phyloP scores from a whole-genome alignment of 331 rosid species.

The Malus hybrid region DNA sequence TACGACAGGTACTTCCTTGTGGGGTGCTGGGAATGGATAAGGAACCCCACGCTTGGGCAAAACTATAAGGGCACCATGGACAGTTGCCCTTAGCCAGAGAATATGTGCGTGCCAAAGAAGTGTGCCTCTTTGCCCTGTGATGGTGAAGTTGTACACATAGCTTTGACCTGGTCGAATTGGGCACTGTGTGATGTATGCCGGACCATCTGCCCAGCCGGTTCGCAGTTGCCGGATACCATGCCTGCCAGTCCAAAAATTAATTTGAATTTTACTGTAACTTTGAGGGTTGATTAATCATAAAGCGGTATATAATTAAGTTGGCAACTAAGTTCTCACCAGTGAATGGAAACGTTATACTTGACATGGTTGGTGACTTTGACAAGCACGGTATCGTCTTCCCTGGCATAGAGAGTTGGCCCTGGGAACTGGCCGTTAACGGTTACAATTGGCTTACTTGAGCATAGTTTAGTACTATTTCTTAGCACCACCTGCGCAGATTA shows the following conservation, averaged over 20 bases:
- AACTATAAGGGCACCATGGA: conserved; percentile 76
- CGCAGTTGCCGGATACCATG: conserved; percentile 77
- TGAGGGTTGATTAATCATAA: not conserved
- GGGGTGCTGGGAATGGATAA: conserved; percentile 79
- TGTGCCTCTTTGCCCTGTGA: conserved; percentile 92
- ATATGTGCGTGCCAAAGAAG: conserved; percentile 92
- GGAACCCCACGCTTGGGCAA: conserved; percentile 86
- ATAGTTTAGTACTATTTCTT: conserved; percentile 43
- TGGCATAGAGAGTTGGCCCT: conserved; percentile 84
- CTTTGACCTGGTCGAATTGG: conserved; percentile 73
- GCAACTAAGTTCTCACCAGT: conserved; percentile 44
- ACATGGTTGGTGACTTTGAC: conserved; percentile 70
- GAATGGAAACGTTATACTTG: conserved; percentile 55
- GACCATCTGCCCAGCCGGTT: conserved; percentile 96
- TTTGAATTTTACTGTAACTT: too few relatives aligned
- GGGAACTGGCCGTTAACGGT: conserved; percentile 90
- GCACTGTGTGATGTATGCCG: conserved; percentile 18
- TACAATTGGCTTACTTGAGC: conserved; percentile 63
- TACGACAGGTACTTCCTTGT: conserved; percentile 60
- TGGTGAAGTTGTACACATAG: conserved; percentile 71
- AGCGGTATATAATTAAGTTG: not conserved
- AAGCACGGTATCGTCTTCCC: conserved; percentile 78
- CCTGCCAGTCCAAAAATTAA: conserved; percentile 31
- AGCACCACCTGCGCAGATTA: conserved; percentile 52
- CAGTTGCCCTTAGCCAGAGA: conserved; percentile 80